Evolutionary conservation across 345 rosid species (phyloP), one percentile per base, ranked within the genome.

Genomic region (Aurinia saxatilis): DNA sequence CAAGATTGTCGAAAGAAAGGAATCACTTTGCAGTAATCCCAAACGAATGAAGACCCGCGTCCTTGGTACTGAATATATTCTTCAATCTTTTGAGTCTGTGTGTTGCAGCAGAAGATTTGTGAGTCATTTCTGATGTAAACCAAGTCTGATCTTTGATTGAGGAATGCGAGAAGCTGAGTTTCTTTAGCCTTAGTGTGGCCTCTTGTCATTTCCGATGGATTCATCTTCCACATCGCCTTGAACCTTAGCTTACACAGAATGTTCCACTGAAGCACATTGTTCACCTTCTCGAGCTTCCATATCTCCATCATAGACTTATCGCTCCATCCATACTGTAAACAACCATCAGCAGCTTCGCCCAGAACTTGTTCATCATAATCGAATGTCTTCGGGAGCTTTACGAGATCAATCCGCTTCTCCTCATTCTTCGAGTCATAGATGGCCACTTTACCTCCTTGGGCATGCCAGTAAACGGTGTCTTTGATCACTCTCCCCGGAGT

Each of bases 241-340:
- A 82, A 85, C 48, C 44, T 80, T 71, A 79, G 17, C 62, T 58
- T 77, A 58, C 57, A 66, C 35, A 68, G 77, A 74, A 73, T 23
- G 30, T 29, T 77, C 87, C 91, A 85, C 6, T 44, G 5, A 47
- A 18, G 16, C 42, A 29, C 56, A 7, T 53, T 10, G 44, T 53
- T 78, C 13, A 50, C 55, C 40, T 70, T 75, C 34, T 70, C 66
- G 40, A 82, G 84, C 66, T 78, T 78, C 85, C 85, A 85, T 65
- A 85, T 74, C 76, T 82, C 77, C 77, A 79, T 44, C 8, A 73
- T 74, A 0, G 76, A 52, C 49, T 68, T 75, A 44, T 61, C 68
- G 67, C 85, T 85, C 79, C 81, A 65, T 41, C 91, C 87, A 18
- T 79, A 85, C 33, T 73, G 85, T 70, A 85, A 27, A 59, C 39